phyloP scores from a whole-genome alignment of 2,329 filamentous ascomycete species.

The Aspergillus pseudoglaucus region DNA sequence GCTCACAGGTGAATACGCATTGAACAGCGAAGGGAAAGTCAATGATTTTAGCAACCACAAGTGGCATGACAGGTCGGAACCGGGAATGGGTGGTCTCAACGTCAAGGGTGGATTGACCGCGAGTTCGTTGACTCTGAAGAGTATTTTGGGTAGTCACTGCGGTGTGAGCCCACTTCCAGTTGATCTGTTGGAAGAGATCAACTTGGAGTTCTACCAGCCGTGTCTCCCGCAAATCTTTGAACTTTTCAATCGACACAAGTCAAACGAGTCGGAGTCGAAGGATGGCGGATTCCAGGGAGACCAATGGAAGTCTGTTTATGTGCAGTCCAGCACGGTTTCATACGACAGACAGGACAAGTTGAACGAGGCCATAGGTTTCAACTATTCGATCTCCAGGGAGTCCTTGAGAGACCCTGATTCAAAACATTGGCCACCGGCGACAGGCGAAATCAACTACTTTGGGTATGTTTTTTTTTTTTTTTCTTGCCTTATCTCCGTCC shows the following conservation, averaged over 20 bases:
- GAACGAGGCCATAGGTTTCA: slow-evolving; percentile 31
- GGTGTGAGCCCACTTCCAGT: slow-evolving; percentile 36
- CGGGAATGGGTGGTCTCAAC: slow-evolving; percentile 29
- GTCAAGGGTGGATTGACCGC: slow-evolving; percentile 33
- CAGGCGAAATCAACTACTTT: slow-evolving; percentile 40
- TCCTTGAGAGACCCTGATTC: slow-evolving; percentile 20
- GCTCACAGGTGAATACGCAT: slow-evolving; percentile 31
- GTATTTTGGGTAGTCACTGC: slow-evolving; percentile 33
- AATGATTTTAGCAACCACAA: slow-evolving; percentile 13
- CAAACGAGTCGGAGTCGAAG: not conserved
- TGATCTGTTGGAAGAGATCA: slow-evolving; percentile 33
- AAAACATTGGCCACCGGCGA: slow-evolving; percentile 27
- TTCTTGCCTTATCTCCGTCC: not conserved
- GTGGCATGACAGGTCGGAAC: slow-evolving; percentile 14
- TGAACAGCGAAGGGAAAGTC: slow-evolving; percentile 21
- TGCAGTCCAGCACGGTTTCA: slow-evolving; percentile 35
- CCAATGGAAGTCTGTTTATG: slow-evolving; percentile 30
- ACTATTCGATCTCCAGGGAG: slow-evolving; percentile 21
- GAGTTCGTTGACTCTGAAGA: slow-evolving; percentile 36
- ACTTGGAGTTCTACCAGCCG: slow-evolving; percentile 34
- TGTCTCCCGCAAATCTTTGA: slow-evolving; percentile 34
- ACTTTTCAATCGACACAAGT: slow-evolving; percentile 29
- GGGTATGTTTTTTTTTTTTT: slow-evolving; percentile 25
- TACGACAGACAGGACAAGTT: slow-evolving; percentile 33
- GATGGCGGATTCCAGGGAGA: slow-evolving; percentile 10